Evolutionary conservation across 768 basidiomycete genomes (phyloP), one percentile per base, ranked within the genome.

Genomic region (Serendipita vermifera): DNA sequence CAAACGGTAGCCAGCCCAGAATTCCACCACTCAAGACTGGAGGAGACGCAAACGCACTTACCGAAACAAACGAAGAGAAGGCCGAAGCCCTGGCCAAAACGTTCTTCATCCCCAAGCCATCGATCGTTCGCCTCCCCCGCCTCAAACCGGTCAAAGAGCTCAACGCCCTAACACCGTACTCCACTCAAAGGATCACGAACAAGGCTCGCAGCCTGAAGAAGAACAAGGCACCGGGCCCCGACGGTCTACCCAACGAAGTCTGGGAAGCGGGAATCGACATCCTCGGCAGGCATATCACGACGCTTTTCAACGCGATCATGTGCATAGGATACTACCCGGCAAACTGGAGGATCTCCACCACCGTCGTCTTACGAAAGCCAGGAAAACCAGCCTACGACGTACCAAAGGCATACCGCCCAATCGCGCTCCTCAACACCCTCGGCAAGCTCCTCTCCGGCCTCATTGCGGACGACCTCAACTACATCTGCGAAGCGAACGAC

Each of bases 381-480:
- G 68, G 69, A 0, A 66, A 67, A 33, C 54, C 64, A 0, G 55
- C 66, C 58, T 76, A 77, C 60, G 48, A 62, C 0, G 32, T 61
- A 0, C 56, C 72, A 0, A 70, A 68, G 27, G 65, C 71, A 0
- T 71, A 71, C 38, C 55, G 67, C 0, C 75, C 72, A 0, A 72
- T 76, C 2, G 67, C 66, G 0, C 68, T 75, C 0, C 61, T 72
- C 2, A 58, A 69, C 38, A 67, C 66, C 0, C 54, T 65, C 0
- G 64, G 58, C 0, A 74, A 73, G 36, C 17, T 69, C 0, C 66
- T 68, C 0, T 59, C 61, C 3, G 20, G 61, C 7, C 54, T 58
- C 0, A 40, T 68, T 0, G 59, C 65, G 14, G 62, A 66, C 3
- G 59, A 65, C 14, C 24, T 73, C 0, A 53, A 60, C 0, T 56